A percentile compares a stretch with the other conserved stretches of the same genome.
Conservation (phyloP, 163 green algal genomes). For the Chloromonas sp. region DNA sequence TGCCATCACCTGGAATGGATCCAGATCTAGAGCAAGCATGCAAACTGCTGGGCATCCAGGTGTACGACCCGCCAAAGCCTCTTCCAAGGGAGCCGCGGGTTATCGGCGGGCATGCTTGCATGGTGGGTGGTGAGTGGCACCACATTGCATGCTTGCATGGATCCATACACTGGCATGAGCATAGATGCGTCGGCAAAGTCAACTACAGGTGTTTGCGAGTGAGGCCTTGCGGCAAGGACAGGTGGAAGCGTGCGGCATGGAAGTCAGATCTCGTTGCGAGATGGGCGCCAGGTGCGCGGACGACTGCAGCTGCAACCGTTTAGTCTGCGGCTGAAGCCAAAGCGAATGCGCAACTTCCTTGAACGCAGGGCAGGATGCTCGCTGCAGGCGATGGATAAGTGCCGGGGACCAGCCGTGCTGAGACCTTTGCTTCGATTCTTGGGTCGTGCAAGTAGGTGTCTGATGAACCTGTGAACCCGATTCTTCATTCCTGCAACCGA, state of each 20-base stretch:
- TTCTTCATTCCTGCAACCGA: too few relatives aligned
- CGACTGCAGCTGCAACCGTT: not conserved
- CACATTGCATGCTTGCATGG: too few relatives aligned
- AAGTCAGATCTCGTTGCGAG: constrained; percentile 15
- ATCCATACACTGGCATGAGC: too few relatives aligned
- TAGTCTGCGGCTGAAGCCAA: too few relatives aligned
- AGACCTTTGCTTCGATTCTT: constrained; percentile 1
- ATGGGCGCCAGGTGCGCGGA: constrained; percentile 11
- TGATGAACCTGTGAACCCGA: too few relatives aligned
- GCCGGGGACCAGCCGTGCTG: constrained; percentile 6
- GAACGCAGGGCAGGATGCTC: constrained; percentile 16
- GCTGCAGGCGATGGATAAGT: constrained; percentile 18
- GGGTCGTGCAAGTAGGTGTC: too few relatives aligned
- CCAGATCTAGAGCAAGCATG: not conserved
- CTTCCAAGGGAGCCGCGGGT: constrained; percentile 7
- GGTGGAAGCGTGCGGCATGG: constrained; percentile 2
- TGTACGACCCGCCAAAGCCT: constrained; percentile 11
- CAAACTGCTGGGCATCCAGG: constrained; percentile 11
- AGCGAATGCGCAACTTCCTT: too few relatives aligned
- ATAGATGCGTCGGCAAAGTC: not conserved
- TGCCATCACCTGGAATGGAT: not conserved
- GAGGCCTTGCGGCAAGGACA: constrained; percentile 8
- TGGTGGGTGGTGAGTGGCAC: constrained; percentile 7
- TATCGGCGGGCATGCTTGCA: constrained; percentile 13
- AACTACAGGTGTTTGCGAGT: constrained; percentile 18